Conservation (phyloP, 176 grass and related monocot genomes). For the Carex cristatella region DNA sequence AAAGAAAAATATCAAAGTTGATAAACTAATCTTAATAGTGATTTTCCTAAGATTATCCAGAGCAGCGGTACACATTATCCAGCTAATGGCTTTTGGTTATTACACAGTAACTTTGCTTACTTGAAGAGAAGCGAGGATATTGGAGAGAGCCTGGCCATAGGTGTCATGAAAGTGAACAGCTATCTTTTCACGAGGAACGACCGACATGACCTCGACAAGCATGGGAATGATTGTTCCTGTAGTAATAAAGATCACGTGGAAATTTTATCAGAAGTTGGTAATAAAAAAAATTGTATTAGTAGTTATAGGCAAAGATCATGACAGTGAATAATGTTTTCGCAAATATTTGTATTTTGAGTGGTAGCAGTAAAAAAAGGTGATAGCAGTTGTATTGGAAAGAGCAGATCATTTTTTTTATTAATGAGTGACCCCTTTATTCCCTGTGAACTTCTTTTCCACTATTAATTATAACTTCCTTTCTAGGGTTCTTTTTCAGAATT, state of each 20-base stretch:
- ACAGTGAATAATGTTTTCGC: neutral
- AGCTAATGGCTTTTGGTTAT: neutral
- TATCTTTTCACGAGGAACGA: conserved; percentile 68
- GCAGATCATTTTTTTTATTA: neutral
- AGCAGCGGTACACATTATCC: neutral
- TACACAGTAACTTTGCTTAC: conserved; percentile 34
- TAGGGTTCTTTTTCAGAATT: neutral
- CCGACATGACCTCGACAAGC: conserved; percentile 63
- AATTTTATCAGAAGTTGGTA: neutral
- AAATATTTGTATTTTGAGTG: neutral
- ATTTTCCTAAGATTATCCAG: neutral
- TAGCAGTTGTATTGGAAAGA: neutral
- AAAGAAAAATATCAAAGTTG: neutral
- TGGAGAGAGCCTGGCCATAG: conserved; percentile 79
- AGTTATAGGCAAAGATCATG: neutral
- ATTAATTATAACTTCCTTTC: neutral
- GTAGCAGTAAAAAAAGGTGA: neutral
- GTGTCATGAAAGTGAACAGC: conserved; percentile 93
- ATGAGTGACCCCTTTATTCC: neutral
- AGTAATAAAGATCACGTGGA: neutral
- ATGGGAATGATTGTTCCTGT: conserved; percentile 70
- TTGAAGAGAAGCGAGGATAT: conserved; percentile 76
- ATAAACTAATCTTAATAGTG: neutral
- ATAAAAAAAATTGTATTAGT: neutral
- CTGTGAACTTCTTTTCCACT: neutral